Base-by-base conservation (phyloP, 306 rosid genomes). In the Rosa persica region DNA sequence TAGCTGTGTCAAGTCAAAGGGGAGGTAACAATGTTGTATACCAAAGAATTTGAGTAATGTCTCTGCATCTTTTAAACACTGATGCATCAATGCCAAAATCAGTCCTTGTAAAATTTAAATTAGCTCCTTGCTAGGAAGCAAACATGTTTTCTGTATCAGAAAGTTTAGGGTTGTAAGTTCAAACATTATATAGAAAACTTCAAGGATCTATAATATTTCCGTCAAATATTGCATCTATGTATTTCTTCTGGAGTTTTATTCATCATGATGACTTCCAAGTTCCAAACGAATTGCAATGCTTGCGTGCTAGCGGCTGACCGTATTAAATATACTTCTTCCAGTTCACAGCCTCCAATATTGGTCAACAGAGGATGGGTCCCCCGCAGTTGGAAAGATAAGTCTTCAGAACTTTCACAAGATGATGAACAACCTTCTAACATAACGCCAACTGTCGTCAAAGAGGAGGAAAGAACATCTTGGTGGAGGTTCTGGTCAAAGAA, bases 331-430 rank as follows among this genome's bases (percentile, higher is more conserved):
- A 77, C 30, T 74, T 86, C 73, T 73, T 82, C 85, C 86, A 95
- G 98, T 42, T 84, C 88, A 34, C 79, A 77, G 78, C 86, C 79
- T 38, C 97, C 98, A 12, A 70, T 95, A 81, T 69, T 95, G 80
- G 96, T 95, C 78, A 95, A 92, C 72, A 85, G 97, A 89, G 98
- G 98, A 81, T 95, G 98, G 98, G 98, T 91, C 76, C 98, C 98
- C 5, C 91, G 96, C 22, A 87, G 85, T 89, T 93, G 99, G 99
- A 91, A 76, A 87, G 98, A 93, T 20, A 88, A 87, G 73, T 75
- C 69, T 73, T 68, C 83, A 65, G 87, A 91, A 83, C 86, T 75
- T 77, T 58, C 67, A 52, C 85, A 72, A 67, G 82, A 76, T 46
- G 75, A 74, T 10, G 80, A 84, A 57, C 86, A 81, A 74, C 39